Base-by-base conservation (phyloP, 31 red algal species). In the Odonthalia washingtoniensis region DNA sequence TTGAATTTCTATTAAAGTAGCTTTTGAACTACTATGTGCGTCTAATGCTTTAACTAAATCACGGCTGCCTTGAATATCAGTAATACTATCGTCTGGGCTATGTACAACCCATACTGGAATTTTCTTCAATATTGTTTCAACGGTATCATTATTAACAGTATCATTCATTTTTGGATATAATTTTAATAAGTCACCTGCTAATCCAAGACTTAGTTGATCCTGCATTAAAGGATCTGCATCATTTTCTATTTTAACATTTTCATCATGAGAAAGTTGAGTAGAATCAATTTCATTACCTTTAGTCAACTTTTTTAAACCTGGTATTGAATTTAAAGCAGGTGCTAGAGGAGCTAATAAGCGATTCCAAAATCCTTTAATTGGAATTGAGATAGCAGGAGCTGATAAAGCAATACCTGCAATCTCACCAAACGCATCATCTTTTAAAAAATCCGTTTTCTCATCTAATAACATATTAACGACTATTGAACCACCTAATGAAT, bases 401-500 rank as follows among this genome's bases (percentile, higher is more conserved):
- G 74, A 81, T 2, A 93, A 83, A 27, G 87, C 30, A 28, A 82
- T 44, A 21, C 83, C 90, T 44, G 28, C 77, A 33, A 93, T 43
- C 52, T 87, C 67, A n/a, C 90, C 90, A 60, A n/a, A 70, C 3
- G 16, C 83, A 24, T 87, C 87, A 16, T 53, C 46, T 14, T 65
- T 27, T 30, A 90, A 32, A 40, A 39, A 83, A 53, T 87, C 87
- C 0, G 30, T 28, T 37, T 57, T 45, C 37, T 35, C 66, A 2
- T 9, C 62, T 36, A 65, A 73, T 31, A 46, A 40, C 0, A 87
- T 66, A 30, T 65, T 81, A 17, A 89, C 82, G 1, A 89, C 63
- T 12, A 78, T 60, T 38, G 37, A 28, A 16, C 87, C 93, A 28
- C 93, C 93, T 30, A 95, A 39, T 30, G 87, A 90, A 89, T 95